phyloP scores from a whole-genome alignment of 352 stramenopile genomes.

The Phytophthora constricta region DNA sequence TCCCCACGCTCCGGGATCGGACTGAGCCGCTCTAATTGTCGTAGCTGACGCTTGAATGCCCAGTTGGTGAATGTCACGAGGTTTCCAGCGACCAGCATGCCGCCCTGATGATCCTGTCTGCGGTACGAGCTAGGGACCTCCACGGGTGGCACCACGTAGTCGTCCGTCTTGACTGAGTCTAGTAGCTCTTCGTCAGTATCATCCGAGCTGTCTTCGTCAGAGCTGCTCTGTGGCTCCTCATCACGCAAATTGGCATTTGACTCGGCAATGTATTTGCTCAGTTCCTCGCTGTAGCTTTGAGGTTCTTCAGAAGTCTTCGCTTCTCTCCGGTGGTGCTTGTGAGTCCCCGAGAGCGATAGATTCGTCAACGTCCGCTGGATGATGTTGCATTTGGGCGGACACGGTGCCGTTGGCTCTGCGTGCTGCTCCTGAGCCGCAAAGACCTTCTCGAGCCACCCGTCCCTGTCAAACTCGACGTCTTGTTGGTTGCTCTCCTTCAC shows the following conservation, averaged over 20 bases:
- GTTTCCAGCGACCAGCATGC: slow-evolving; percentile 38
- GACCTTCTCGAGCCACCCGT: slow-evolving; percentile 27
- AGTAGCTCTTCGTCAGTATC: background rate
- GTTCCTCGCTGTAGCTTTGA: slow-evolving; percentile 20
- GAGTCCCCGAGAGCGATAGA: background rate
- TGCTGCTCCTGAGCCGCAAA: slow-evolving; percentile 6
- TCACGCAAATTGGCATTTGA: slow-evolving; percentile 18
- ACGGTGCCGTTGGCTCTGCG: background rate
- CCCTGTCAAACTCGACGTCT: background rate
- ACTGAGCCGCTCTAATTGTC: slow-evolving; percentile 15
- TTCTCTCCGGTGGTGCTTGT: background rate
- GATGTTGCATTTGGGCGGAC: background rate
- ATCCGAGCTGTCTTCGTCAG: slow-evolving; percentile 1
- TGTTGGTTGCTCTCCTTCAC: too few species aligned
- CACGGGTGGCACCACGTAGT: slow-evolving; percentile 39
- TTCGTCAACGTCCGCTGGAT: background rate
- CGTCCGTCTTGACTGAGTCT: background rate
- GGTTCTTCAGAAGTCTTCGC: background rate
- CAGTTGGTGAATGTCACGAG: slow-evolving; percentile 41
- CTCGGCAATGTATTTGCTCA: slow-evolving; percentile 25
- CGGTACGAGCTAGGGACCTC: slow-evolving; percentile 37
- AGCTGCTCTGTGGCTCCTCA: slow-evolving; percentile 6
- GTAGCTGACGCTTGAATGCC: slow-evolving; percentile 41
- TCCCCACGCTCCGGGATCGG: slow-evolving; percentile 32
- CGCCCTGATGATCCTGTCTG: slow-evolving; percentile 36